Evolutionary conservation across 2,329 filamentous ascomycete genomes (phyloP), one percentile per base, ranked within the genome.

Genomic region (Xylariaceae sp.): DNA sequence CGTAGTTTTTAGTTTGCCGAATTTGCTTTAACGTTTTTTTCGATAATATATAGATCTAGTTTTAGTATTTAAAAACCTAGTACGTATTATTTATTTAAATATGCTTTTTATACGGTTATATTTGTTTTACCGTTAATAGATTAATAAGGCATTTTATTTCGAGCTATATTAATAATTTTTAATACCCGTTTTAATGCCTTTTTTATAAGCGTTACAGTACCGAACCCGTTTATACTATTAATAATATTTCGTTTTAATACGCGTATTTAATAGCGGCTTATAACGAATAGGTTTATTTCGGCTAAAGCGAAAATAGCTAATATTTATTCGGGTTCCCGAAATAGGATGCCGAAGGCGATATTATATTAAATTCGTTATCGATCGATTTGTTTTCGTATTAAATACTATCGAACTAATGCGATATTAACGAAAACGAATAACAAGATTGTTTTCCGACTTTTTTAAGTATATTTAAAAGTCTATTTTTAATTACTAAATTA

Each of bases 121-220:
- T 38, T 11, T 38, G 15, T 11, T 14, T 38, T 12, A 10, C 35
- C 15, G 12, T 11, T 14, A 38, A 38, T 38, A 38, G 15, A 38
- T 40, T 45, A 18, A 45, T 17, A 17, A 45, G 33, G 44, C 36
- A 39, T 40, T 45, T 45, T 18, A 45, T 30, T 14, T 45, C 14
- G 39, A 45, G 11, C 39, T n/a, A 45, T 39, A 39, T 17, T 15
- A 10, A 31, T 14, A 38, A 38, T 10, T 38, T 38, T 11, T 11
- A 11, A 38, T 38, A 38, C 15, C 35, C 15, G 12, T 38, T 38
- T 11, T 38, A 40, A 17, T 40, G 18, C 39, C 18, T 40, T 17
- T 15, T 40, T 40, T 40, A 19, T 18, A 40, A 40, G 5, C 18
- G 18, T 15, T 15, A 40, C 18, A 17, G 14, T 40, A 19, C 7